phyloP scores from a whole-genome alignment of 169 alveolate species.

The Plasmodium malariae region DNA sequence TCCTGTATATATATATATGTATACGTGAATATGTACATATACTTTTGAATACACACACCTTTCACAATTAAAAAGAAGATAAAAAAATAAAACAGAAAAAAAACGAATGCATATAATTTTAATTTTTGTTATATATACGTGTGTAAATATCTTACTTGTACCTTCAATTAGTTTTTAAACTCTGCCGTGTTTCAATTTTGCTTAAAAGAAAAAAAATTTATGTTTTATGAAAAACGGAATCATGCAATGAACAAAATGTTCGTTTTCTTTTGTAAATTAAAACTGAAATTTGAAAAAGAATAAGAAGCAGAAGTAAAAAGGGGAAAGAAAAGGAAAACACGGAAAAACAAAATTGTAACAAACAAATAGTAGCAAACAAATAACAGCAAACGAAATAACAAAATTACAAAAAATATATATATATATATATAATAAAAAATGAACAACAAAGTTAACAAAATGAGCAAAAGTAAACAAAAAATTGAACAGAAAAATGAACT shows the following conservation, averaged over 20 bases:
- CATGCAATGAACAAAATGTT: slow-evolving; percentile 9
- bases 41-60: slow-evolving; percentile 6
- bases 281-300: slow-evolving; percentile 7
- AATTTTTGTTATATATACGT: slow-evolving; percentile 7
- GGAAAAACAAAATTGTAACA: no score
- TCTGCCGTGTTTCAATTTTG: slow-evolving; percentile 4
- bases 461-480: no score
- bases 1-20: neutral
- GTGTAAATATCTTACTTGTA: slow-evolving; percentile 34
- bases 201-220: slow-evolving; percentile 5
- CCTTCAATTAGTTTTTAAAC: slow-evolving; percentile 16
- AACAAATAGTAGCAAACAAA: no score
- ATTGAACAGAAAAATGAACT: no score
- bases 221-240: slow-evolving; percentile 15
- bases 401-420: no score
- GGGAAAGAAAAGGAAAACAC: slow-evolving; percentile 21
- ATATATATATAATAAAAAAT: no score
- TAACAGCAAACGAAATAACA: no score
- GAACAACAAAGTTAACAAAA: no score
- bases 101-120: slow-evolving; percentile 16
- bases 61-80: slow-evolving; percentile 25
- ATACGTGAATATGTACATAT: neutral
- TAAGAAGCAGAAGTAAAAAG: neutral
- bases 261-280: neutral
- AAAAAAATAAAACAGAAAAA: slow-evolving; percentile 12